Base-by-base conservation (phyloP, 345 rosid genomes). In the Arabis hirsuta region DNA sequence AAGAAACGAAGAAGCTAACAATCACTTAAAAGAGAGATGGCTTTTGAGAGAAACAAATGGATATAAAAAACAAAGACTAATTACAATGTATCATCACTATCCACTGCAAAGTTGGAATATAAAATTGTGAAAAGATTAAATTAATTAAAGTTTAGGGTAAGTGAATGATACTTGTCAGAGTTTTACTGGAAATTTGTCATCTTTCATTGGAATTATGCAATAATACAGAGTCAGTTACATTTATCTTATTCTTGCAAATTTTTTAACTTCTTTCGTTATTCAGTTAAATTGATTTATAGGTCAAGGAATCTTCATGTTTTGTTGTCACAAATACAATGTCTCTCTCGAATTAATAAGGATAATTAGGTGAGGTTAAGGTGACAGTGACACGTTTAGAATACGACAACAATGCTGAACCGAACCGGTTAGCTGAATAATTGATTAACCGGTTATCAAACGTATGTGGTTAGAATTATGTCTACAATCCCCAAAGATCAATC, bases 81-180 rank as follows among this genome's bases (percentile, higher is more conserved):
- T 27, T 3, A 27, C 29, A 27, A 4, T 27, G 29, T 27, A 27
- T 27, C 29, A 27, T 59, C 65, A 22, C 24, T 2, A 22, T 60
- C 50, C 50, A 60, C 12, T 42, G 3, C 3, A 3, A 27, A 3
- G 29, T 22, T 27, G 29, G 29, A 4, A 0, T 59, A 41, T 26
- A 29, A 45, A 38, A 41, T 22, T 19, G n/a, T 27, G 29, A 27
- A 3, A 27, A 27, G 4, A 4, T 3, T 27, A 27, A 27, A 4
- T 27, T 43, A 24, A 43, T 8, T 42, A 16, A 7, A 5, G 26
- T 42, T 39, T 19, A 11, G 51, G 6, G 66, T 53, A 52, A 31
- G 62, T 31, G 62, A 62, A 43, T 26, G 20, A 55, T 31, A 19
- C 54, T 14, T 61, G 55, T 72, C 76, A 43, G 39, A 53, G 7